Percentiles rank a stretch among this genome's conserved stretches.
Evolutionary conservation across 2,329 filamentous ascomycete species (phyloP).

Genomic region (Torrubiellomyces zombiae): DNA sequence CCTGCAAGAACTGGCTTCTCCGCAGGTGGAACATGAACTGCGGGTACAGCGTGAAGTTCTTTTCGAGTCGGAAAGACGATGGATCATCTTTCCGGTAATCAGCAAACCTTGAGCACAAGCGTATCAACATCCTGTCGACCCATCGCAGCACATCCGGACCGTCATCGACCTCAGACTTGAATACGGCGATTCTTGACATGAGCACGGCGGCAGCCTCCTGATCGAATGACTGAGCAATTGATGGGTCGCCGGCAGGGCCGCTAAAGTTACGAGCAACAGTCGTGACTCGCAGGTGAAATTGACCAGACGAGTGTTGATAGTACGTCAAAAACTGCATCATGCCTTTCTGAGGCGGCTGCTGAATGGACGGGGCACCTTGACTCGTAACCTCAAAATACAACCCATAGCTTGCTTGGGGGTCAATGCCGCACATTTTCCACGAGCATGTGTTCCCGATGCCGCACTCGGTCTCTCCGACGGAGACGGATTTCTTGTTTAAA

Average conservation of each 20-base stretch:
- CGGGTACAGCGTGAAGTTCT: slow-evolving; percentile 97
- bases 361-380: slow-evolving; percentile 74
- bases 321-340: slow-evolving; percentile 98
- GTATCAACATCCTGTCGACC: slow-evolving; percentile 97
- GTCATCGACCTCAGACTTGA: slow-evolving; percentile 96
- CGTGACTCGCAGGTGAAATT: slow-evolving; percentile 90
- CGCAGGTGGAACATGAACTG: slow-evolving; percentile 99
- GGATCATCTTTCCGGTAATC: slow-evolving; percentile 98
- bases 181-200: slow-evolving; percentile 98
- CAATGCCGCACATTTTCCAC: slow-evolving; percentile 99
- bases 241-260: slow-evolving; percentile 83
- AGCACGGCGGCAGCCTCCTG: slow-evolving; percentile 94
- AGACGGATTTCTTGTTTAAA: slow-evolving; percentile 93
- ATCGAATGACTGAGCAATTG: slow-evolving; percentile 92
- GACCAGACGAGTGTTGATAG: slow-evolving; percentile 92
- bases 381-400: slow-evolving; percentile 96
- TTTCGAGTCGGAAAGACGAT: slow-evolving; percentile 89
- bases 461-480: slow-evolving; percentile 93
- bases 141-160: slow-evolving; percentile 95
- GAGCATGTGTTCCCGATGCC: slow-evolving; percentile 97
- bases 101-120: slow-evolving; percentile 87
- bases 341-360: slow-evolving; percentile 75
- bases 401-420: slow-evolving; percentile 83
- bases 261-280: slow-evolving; percentile 84
- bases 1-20: slow-evolving; percentile 91